phyloP scores from a whole-genome alignment of 352 stramenopile genomes.

The Pythium periplocum region DNA sequence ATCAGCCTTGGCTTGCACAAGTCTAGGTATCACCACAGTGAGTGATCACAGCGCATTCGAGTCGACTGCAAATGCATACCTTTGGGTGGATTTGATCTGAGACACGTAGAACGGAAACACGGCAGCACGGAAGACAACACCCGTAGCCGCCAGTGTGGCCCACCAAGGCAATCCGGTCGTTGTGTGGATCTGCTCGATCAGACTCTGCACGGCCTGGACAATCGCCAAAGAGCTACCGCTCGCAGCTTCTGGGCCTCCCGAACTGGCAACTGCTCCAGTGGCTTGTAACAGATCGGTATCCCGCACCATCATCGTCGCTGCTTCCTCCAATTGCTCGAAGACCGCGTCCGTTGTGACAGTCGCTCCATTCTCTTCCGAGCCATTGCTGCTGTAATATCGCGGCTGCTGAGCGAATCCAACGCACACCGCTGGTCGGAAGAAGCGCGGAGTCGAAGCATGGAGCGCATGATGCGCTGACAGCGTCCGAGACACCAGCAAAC shows the following conservation, averaged over 20 bases:
- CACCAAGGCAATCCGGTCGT: conserved; percentile 73
- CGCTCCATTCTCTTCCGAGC: neutral
- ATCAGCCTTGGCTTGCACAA: conserved; percentile 49
- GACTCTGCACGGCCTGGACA: conserved; percentile 53
- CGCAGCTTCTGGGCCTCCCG: conserved; percentile 1
- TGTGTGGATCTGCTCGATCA: conserved; percentile 56
- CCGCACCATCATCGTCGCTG: conserved; percentile 6
- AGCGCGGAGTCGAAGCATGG: neutral
- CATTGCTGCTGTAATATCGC: conserved; percentile 12
- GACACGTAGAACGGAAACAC: conserved; percentile 74
- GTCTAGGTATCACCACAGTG: conserved; percentile 7
- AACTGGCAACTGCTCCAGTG: conserved; percentile 1
- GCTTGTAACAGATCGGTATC: conserved; percentile 12
- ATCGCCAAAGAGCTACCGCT: conserved; percentile 21
- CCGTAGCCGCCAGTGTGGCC: conserved; percentile 60
- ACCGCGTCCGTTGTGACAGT: neutral
- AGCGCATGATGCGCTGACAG: neutral
- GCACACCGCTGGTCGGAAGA: neutral
- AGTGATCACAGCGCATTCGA: neutral
- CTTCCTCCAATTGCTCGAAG: conserved; percentile 5
- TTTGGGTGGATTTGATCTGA: conserved; percentile 63
- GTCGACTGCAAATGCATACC: conserved; percentile 18
- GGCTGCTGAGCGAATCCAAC: conserved; percentile 1
- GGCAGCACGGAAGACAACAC: conserved; percentile 51
- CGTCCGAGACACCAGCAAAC: neutral